Base-by-base conservation (phyloP, 2,329 filamentous ascomycete species). In the Diaporthe ilicicola region DNA sequence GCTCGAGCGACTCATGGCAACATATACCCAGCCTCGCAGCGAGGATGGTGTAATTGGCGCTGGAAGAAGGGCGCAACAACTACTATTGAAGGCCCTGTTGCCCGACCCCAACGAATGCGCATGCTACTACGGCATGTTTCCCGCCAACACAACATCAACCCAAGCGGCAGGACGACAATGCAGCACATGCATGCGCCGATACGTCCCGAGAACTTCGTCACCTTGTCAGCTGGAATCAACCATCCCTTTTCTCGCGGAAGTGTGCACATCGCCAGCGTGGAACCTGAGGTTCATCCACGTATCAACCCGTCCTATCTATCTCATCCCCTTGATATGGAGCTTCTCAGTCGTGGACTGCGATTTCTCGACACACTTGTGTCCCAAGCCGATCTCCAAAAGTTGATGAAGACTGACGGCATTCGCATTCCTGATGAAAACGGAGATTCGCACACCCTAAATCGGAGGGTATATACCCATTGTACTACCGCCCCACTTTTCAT, bases 171-270 rank as follows among this genome's bases (percentile, higher is more conserved):
- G 39, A 44, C 39, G 5, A 44, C 39, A 5, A 44, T 44, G 39
- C 39, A 44, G 39, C 5, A 44, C 5, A 13, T 13, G 39, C 10
- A 44, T 13, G 10, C 5, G 5, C 39, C 39, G 17, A 5, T 7
- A 13, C 39, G 39, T 13, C 80, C 82, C 4, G 79, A 83, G 70
- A 86, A 90, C 74, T 89, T 87, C 76, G 82, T 89, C 64, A 86
- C 88, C 17, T 82, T 87, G 71, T 86, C 87, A 74, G 84, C 86
- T 0, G 88, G 89, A 72, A 86, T 90, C 32, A 88, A 88, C 67
- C 90, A 91, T 69, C 90, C 90, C 0, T 86, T 89, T 74, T 89
- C 87, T 1, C 84, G 89, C 0, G 90, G 90, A 6, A 82, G 83
- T 48, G 85, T 90, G 69, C 90, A 91, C 79, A 88, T 91, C 72